A percentile compares a stretch with the other conserved stretches of the same genome.
Conservation (phyloP, 2,329 filamentous ascomycete species). For the Xylaria polymorpha region DNA sequence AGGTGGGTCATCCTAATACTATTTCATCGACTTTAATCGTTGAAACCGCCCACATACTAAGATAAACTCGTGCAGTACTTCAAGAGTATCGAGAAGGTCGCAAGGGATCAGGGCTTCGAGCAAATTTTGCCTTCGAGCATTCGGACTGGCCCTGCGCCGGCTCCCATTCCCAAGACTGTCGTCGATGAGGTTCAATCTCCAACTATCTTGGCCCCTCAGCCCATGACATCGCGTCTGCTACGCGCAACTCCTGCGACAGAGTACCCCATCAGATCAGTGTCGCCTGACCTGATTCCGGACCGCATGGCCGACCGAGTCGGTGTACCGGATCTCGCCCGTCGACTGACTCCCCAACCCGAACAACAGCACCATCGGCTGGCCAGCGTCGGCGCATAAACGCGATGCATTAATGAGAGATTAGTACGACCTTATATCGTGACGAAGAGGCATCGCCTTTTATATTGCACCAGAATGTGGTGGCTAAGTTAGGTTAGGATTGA, state of each 20-base stretch:
- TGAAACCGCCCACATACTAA: conserved; percentile 24
- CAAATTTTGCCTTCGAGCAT: conserved; percentile 68
- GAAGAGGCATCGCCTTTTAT: neutral
- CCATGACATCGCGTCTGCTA: conserved; percentile 65
- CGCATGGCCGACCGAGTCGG: conserved; percentile 69
- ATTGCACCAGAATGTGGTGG: conserved; percentile 19
- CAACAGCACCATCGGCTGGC: conserved; percentile 47
- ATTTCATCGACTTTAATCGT: neutral
- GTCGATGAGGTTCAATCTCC: conserved; percentile 57
- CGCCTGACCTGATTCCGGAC: conserved; percentile 71
- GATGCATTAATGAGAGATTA: neutral
- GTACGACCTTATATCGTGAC: neutral
- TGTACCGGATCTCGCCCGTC: conserved; percentile 56
- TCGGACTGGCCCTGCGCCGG: conserved; percentile 63
- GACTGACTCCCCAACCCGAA: conserved; percentile 51
- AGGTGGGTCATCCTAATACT: conserved; percentile 54
- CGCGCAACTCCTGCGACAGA: conserved; percentile 66
- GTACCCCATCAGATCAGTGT: conserved; percentile 65
- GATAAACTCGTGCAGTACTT: conserved; percentile 65
- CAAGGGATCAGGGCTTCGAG: conserved; percentile 66
- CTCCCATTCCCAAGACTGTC: conserved; percentile 52
- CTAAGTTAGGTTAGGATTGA: conserved; percentile 14
- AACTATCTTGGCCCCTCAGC: conserved; percentile 65
- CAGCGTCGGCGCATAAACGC: conserved; percentile 47
- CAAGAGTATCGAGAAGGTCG: conserved; percentile 76